Conservation (phyloP, 495 filamentous ascomycete genomes). For the Penicillium simplicissimum region DNA sequence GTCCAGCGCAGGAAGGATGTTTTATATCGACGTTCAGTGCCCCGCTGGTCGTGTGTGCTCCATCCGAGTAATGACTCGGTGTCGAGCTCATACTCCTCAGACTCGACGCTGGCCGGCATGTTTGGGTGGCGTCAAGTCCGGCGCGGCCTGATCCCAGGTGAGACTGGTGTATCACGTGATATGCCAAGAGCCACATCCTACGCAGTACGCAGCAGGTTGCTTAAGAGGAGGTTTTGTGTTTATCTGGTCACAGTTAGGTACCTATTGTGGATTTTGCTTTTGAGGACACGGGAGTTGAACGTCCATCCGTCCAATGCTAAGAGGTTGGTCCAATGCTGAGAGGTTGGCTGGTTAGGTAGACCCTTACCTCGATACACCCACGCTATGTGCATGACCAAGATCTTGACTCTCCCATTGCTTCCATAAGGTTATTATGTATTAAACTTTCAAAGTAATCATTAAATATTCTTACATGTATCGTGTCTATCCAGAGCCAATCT, state of each 20-base stretch:
- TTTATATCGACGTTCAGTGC: slow-evolving; percentile 3
- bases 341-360: too few relatives aligned
- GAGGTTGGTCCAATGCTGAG: too few relatives aligned
- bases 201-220: too few relatives aligned
- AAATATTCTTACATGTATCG: not conserved
- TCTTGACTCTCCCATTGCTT: not conserved
- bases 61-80: slow-evolving; percentile 40
- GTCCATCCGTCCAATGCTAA: too few relatives aligned
- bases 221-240: too few relatives aligned
- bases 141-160: not conserved
- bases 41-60: slow-evolving; percentile 25
- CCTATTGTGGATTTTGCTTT: too few relatives aligned
- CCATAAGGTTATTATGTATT: not conserved
- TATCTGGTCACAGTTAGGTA: too few relatives aligned
- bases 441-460: not conserved
- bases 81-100: slow-evolving; percentile 49
- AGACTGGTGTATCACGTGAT: not conserved
- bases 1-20: not conserved
- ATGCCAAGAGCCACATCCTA: not conserved
- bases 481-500: not conserved
- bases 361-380: too few relatives aligned
- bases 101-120: not conserved
- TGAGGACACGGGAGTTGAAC: too few relatives aligned
- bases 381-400: not conserved
- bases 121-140: not conserved